Conservation (phyloP, 148 eudicot genomes). For the Chenopodium berlandieri region DNA sequence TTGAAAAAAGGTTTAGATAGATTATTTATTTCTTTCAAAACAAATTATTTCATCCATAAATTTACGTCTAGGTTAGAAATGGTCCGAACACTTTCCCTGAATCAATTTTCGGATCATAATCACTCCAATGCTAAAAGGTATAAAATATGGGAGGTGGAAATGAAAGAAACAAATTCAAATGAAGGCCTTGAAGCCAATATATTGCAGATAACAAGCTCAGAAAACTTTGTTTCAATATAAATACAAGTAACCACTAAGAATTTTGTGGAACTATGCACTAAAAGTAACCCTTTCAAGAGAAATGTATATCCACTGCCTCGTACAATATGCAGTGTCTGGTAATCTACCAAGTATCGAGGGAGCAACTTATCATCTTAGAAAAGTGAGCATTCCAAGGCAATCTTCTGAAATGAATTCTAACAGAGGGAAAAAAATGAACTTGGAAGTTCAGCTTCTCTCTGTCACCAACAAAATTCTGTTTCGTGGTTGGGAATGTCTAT, state of each 20-base stretch:
- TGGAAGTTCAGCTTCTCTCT: neutral
- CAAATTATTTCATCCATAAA: too few relatives aligned
- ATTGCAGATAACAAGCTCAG: neutral
- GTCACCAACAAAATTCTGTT: neutral
- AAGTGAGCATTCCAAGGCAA: neutral
- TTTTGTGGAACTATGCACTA: constrained; percentile 7
- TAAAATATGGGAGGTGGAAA: neutral
- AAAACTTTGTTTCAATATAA: neutral
- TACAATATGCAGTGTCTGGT: neutral
- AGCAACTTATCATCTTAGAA: neutral
- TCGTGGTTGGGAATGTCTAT: constrained; percentile 15
- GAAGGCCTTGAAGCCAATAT: neutral
- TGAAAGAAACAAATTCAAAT: neutral
- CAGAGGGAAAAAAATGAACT: too few relatives aligned
- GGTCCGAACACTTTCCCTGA: neutral
- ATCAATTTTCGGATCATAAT: too few relatives aligned
- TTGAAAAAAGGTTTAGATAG: too few relatives aligned
- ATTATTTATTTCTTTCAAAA: too few relatives aligned
- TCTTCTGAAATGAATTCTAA: neutral
- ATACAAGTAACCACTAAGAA: neutral
- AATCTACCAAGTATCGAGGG: neutral
- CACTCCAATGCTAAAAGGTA: neutral
- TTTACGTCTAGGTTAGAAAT: too few relatives aligned
- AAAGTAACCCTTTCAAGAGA: neutral
- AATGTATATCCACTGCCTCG: neutral